Base-by-base conservation (phyloP, 129 eudicot species). In the Tagetes patula region DNA sequence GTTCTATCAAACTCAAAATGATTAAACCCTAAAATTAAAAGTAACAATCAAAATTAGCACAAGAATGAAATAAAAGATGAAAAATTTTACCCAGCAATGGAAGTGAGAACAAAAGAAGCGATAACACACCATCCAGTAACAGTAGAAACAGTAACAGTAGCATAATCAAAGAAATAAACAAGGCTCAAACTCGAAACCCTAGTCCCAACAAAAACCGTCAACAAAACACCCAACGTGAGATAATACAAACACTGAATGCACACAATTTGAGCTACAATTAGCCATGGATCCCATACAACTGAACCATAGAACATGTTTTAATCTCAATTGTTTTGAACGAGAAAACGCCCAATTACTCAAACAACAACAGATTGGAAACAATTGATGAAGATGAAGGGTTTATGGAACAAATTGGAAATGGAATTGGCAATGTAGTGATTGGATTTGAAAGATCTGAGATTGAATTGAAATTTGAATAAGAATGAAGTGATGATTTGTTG, bases 231-330 rank as follows among this genome's bases (percentile, higher is more conserved):
- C 0, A 91, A 73, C 4, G 87, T 80, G 0, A 91, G 75, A 81
- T 95, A 95, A 75, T 95, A 86, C 59, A 91, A 75, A 79, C 99
- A 95, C 79, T 95, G 97, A 13, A 95, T 79, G 80, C 96, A 85
- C 56, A 88, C 91, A 70, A 95, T 91, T 76, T 95, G 97, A 75
- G 96, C 97, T 75, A 95, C 91, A 67, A 95, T 95, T 4, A 95
- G 87, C 97, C 97, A 88, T 77, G 99, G 99, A 84, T 95, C 99
- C 97, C 97, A 95, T 73, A 84, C 96, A 73, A 84, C 95, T 70
- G 96, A 61, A 34, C 97, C 96, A 85, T 91, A 95, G 97, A 95
- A 95, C 97, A 95, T 95, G 89, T 32, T 36, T 11, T 6, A 59
- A 9, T 8, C 39, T 2, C 39, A 1, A 2, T 6, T 33, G 9